phyloP scores from a whole-genome alignment of 805 yeast species.

The Maudiozyma serrabonitensis region DNA sequence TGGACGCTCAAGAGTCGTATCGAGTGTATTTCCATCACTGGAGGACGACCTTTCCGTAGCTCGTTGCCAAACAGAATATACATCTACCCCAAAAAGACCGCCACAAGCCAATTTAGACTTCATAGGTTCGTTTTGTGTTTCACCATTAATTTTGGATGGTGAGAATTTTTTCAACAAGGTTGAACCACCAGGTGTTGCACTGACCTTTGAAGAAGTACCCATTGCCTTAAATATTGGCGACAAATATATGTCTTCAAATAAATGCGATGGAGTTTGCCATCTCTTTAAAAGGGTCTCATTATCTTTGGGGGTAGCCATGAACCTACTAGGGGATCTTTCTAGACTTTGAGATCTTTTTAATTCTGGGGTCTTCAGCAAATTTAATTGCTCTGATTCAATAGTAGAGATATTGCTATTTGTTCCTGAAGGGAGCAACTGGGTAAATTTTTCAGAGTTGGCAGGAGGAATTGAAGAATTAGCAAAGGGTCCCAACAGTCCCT shows the following conservation, averaged over 20 bases:
- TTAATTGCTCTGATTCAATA: conserved; percentile 1
- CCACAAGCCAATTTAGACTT: conserved; percentile 21
- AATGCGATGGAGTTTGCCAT: conserved; percentile 29
- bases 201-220: conserved; percentile 10
- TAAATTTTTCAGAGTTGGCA: conserved; percentile 1
- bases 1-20: neutral
- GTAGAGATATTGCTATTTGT: neutral
- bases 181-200: conserved; percentile 12
- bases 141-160: conserved; percentile 9
- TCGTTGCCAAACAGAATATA: conserved; percentile 28
- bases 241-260: conserved; percentile 26
- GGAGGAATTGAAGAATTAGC: neutral
- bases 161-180: conserved; percentile 9
- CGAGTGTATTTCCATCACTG: neutral
- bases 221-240: conserved; percentile 25
- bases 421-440: neutral
- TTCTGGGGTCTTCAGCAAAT: conserved; percentile 17
- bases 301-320: conserved; percentile 20
- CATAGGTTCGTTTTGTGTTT: conserved; percentile 6
- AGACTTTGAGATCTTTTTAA: conserved; percentile 8
- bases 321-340: conserved; percentile 19
- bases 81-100: conserved; percentile 29
- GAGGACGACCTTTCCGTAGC: conserved; percentile 15
- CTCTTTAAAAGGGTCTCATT: conserved; percentile 15
- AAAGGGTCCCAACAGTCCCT: conserved; percentile 1